A percentile compares a stretch with the other conserved stretches of the same genome.
Evolutionary conservation across 768 basidiomycete genomes (phyloP).

Genomic region (Naganishia kalamii): DNA sequence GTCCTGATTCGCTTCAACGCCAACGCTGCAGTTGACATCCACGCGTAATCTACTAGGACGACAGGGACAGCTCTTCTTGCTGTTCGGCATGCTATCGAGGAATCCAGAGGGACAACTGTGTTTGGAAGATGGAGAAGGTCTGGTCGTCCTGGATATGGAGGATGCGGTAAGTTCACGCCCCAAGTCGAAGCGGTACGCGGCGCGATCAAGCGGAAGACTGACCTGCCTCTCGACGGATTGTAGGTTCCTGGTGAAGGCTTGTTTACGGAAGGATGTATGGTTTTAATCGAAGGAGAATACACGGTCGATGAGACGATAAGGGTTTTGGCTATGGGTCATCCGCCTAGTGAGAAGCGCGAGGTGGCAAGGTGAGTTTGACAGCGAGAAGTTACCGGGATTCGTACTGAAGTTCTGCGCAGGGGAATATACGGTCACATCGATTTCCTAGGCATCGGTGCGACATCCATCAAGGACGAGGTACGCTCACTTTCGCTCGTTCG

Average conservation of each 20-base stretch:
- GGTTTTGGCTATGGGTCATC: slow-evolving; percentile 92
- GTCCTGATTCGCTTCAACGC: background rate
- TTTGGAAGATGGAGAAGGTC: slow-evolving; percentile 88
- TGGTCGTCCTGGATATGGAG: slow-evolving; percentile 78
- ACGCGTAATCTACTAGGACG: slow-evolving; percentile 93
- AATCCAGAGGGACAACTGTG: slow-evolving; percentile 85
- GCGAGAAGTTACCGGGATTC: background rate
- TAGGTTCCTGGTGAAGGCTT: slow-evolving; percentile 90
- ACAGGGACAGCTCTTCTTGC: slow-evolving; percentile 77
- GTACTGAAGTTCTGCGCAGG: slow-evolving; percentile 48
- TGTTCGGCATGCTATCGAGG: slow-evolving; percentile 85
- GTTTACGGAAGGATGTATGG: slow-evolving; percentile 93
- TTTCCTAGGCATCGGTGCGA: slow-evolving; percentile 89
- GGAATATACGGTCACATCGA: slow-evolving; percentile 95
- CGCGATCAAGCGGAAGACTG: background rate
- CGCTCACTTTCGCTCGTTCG: slow-evolving; percentile 32
- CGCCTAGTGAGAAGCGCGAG: slow-evolving; percentile 85
- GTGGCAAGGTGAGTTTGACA: slow-evolving; percentile 62
- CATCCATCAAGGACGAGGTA: slow-evolving; percentile 85
- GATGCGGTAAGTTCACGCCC: slow-evolving; percentile 59
- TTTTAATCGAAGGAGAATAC: slow-evolving; percentile 91
- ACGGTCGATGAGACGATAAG: slow-evolving; percentile 81
- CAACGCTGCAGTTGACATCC: slow-evolving; percentile 66
- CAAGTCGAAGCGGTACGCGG: background rate
- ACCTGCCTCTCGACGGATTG: slow-evolving; percentile 27